A percentile compares a stretch with the other conserved stretches of the same genome.
These are phyloP conservation scores for Naganishia vishniacii DNA, from an alignment of 768 basidiomycete genomes.

Conservation along the genomic window DNA sequence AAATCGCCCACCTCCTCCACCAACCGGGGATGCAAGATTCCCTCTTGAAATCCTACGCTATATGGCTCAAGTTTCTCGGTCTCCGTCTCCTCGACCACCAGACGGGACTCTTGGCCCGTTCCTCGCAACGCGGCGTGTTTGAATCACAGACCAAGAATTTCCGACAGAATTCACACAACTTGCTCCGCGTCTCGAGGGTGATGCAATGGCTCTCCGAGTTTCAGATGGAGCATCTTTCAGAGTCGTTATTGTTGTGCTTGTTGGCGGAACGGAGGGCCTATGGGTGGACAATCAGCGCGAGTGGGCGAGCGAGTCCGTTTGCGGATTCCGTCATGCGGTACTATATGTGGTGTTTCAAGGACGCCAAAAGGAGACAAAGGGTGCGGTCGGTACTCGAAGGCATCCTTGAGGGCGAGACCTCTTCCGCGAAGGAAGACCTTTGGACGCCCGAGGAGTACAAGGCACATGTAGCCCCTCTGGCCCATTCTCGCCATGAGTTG, in stretches of 20 bases:
- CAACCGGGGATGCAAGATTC: constrained; percentile 30
- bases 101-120: constrained; percentile 38
- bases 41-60: constrained; percentile 36
- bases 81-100: neutral
- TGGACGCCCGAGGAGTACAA: neutral
- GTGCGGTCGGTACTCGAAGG: constrained; percentile 8
- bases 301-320: constrained; percentile 10
- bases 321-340: constrained; percentile 8
- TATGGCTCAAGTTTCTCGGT: constrained; percentile 19
- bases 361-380: neutral
- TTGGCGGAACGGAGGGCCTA: constrained; percentile 20
- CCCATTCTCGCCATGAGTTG: neutral
- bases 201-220: constrained; percentile 43
- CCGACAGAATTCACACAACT: constrained; percentile 38
- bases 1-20: constrained; percentile 33
- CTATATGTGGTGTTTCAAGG: constrained; percentile 25
- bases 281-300: constrained; percentile 12
- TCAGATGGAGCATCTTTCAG: constrained; percentile 8
- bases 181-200: constrained; percentile 42
- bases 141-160: constrained; percentile 33
- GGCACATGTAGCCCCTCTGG: neutral
- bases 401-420: constrained; percentile 1
- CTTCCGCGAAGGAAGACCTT: neutral
- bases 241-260: constrained; percentile 18
- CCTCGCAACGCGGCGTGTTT: neutral